Conservation (phyloP, 192 early-diverging fungal species). For the Piromyces sp. region DNA sequence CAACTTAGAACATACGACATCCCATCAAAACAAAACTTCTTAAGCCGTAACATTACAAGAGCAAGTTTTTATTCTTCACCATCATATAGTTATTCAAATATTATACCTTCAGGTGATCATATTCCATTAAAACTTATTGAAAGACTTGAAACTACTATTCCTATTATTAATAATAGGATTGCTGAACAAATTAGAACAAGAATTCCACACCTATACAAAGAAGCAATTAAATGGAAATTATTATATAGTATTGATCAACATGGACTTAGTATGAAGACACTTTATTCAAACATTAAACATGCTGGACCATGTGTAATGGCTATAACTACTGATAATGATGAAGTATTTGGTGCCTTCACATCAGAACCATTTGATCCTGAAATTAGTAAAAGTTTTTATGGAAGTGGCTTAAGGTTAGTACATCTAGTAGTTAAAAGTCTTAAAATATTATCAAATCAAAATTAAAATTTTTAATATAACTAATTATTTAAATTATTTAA, state of each 20-base stretch:
- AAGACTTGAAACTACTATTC: not conserved
- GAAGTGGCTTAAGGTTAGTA: conserved; percentile 59
- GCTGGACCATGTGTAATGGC: conserved; percentile 53
- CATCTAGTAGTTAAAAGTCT: no score
- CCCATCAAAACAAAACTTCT: not conserved
- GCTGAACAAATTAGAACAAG: not conserved
- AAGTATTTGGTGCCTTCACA: conserved; percentile 58
- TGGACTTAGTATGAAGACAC: conserved; percentile 72
- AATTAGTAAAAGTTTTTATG: conserved; percentile 36
- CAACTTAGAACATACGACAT: not conserved
- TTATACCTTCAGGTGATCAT: not conserved
- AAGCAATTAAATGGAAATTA: conserved; percentile 59
- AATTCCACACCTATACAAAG: conserved; percentile 56
- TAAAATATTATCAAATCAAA: no score
- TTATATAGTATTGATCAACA: conserved; percentile 87
- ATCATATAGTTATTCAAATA: not conserved
- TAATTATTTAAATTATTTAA: not conserved
- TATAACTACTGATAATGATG: conserved; percentile 41
- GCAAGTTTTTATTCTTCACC: not conserved
- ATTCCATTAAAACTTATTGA: not conserved
- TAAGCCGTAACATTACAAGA: not conserved
- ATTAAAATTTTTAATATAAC: no score
- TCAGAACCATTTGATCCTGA: conserved; percentile 40
- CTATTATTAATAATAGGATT: not conserved
- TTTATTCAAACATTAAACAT: conserved; percentile 44